Evolutionary conservation across 2,329 filamentous ascomycete species (phyloP).

Genomic region (Fusarium pseudograminearum): DNA sequence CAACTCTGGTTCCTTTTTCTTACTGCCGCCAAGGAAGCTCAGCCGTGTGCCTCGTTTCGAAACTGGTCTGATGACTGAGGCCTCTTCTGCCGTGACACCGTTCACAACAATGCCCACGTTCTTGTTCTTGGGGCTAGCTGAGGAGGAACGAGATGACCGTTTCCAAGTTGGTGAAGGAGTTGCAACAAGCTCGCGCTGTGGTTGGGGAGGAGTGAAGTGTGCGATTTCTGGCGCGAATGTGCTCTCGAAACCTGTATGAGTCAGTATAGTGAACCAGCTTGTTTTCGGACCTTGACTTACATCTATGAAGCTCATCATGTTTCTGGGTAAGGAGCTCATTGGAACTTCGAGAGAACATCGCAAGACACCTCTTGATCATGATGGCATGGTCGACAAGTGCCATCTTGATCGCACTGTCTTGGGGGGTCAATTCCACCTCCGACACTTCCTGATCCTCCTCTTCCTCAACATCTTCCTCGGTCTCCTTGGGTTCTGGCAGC

Average conservation of each 20-base stretch:
- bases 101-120: slow-evolving; percentile 53
- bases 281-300: slow-evolving; percentile 61
- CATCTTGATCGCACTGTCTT: slow-evolving; percentile 85
- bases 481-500: slow-evolving; percentile 65
- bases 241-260: slow-evolving; percentile 65
- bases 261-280: slow-evolving; percentile 31
- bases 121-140: slow-evolving; percentile 51
- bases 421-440: slow-evolving; percentile 64
- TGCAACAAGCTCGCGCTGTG: slow-evolving; percentile 56
- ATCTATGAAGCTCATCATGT: slow-evolving; percentile 70
- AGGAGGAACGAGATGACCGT: slow-evolving; percentile 62
- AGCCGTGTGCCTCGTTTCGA: slow-evolving; percentile 64
- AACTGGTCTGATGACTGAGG: slow-evolving; percentile 64
- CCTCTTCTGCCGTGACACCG: slow-evolving; percentile 60
- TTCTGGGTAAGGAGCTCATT: slow-evolving; percentile 68
- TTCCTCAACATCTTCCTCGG: slow-evolving; percentile 56
- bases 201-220: slow-evolving; percentile 67
- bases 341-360: slow-evolving; percentile 73
- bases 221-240: slow-evolving; percentile 75
- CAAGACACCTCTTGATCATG: slow-evolving; percentile 84
- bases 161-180: slow-evolving; percentile 61
- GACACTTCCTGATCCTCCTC: slow-evolving; percentile 58
- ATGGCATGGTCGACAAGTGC: slow-evolving; percentile 90
- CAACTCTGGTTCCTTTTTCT: slow-evolving; percentile 58
- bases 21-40: slow-evolving; percentile 68